Conservation (phyloP, 78 protist species). For the Dictyostelium discoideum region DNA sequence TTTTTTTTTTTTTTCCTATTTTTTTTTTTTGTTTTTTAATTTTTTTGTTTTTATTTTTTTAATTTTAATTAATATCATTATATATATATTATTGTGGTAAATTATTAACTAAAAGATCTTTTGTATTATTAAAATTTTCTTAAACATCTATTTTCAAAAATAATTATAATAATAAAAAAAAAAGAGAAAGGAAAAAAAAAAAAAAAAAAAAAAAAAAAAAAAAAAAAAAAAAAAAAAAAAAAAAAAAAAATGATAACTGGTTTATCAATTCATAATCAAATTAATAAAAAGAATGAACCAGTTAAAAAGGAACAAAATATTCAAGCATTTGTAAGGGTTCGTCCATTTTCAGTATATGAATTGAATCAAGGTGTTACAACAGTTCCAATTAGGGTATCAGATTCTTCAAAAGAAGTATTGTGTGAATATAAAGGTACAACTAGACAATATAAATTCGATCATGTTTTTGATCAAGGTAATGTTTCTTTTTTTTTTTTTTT, state of each 20-base stretch:
- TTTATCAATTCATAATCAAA: conserved; percentile 44
- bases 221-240: background rate
- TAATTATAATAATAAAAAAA: background rate
- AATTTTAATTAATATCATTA: background rate
- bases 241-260: conserved; percentile 55
- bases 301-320: conserved; percentile 62
- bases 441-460: conserved; percentile 70
- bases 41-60: background rate
- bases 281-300: conserved; percentile 49
- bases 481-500: background rate
- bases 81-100: background rate
- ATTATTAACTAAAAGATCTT: background rate
- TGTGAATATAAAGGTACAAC: conserved; percentile 56
- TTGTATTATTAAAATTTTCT: background rate
- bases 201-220: conserved; percentile 2
- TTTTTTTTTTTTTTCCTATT: background rate
- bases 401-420: conserved; percentile 12
- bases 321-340: conserved; percentile 69
- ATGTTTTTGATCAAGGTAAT: conserved; percentile 49
- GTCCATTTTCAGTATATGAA: conserved; percentile 57
- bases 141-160: background rate
- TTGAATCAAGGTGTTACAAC: background rate
- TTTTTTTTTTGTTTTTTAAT: background rate
- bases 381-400: conserved; percentile 9
- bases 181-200: background rate